Evolutionary conservation across 1,284 basidiomycete species (phyloP).

Genomic region (Moesziomyces globuligerus): DNA sequence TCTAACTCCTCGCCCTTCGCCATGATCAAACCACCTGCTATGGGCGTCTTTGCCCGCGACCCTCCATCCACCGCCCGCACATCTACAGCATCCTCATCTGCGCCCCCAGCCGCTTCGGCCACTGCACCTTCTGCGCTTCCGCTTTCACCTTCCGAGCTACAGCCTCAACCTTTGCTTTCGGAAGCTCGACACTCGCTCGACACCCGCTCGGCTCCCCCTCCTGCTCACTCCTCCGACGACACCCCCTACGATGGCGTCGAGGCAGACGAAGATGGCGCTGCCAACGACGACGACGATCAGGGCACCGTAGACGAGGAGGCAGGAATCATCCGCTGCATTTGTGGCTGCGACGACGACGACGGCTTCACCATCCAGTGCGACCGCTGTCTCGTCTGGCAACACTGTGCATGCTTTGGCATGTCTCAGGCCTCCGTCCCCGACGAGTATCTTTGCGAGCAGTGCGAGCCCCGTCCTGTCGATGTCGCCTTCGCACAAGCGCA

Average conservation of each 20-base stretch:
- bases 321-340: slow-evolving; percentile 73
- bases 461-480: slow-evolving; percentile 65
- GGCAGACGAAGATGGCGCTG: slow-evolving; percentile 27
- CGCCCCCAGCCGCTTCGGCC: slow-evolving; percentile 4
- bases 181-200: slow-evolving; percentile 1
- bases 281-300: slow-evolving; percentile 51
- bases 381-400: slow-evolving; percentile 86
- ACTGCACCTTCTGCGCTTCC: neutral
- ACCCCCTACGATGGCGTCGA: slow-evolving; percentile 14
- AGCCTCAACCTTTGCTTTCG: slow-evolving; percentile 1
- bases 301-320: slow-evolving; percentile 60
- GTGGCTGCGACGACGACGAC: slow-evolving; percentile 78
- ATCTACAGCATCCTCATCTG: slow-evolving; percentile 6
- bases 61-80: slow-evolving; percentile 16
- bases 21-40: slow-evolving; percentile 47
- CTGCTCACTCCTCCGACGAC: slow-evolving; percentile 1
- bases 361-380: slow-evolving; percentile 94
- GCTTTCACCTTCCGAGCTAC: neutral
- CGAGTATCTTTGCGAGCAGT: slow-evolving; percentile 69
- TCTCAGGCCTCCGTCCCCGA: slow-evolving; percentile 76
- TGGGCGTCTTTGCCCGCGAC: slow-evolving; percentile 52
- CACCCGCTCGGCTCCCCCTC: neutral
- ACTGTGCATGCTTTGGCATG: slow-evolving; percentile 81
- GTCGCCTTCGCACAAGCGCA: slow-evolving; percentile 58
- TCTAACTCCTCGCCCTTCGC: neutral